phyloP scores from a whole-genome alignment of 768 basidiomycete genomes.

The Lactarius evosmus region DNA sequence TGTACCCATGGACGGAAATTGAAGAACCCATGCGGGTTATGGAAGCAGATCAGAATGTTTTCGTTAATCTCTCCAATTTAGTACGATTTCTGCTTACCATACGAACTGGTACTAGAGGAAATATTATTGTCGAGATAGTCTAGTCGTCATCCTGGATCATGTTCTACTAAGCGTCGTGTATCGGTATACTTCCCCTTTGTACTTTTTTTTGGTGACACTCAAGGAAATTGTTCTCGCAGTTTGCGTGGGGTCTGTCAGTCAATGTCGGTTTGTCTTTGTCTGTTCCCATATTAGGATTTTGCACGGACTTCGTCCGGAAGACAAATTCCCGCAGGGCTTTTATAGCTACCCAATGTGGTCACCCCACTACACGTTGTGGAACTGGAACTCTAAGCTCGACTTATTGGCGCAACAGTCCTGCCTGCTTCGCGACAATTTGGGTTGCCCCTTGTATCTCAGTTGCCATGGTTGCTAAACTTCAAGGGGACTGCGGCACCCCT shows the following conservation, averaged over 20 bases:
- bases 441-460: neutral
- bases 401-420: neutral
- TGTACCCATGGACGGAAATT: constrained; percentile 78
- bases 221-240: neutral
- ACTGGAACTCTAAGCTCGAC: neutral
- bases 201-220: neutral
- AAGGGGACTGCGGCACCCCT: neutral
- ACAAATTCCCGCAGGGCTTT: neutral
- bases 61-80: constrained; percentile 27
- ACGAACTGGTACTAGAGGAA: constrained; percentile 23
- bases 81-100: neutral
- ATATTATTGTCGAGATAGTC: constrained; percentile 32
- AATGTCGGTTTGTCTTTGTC: neutral
- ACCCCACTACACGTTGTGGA: neutral
- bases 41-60: constrained; percentile 65
- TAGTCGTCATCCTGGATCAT: neutral
- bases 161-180: neutral
- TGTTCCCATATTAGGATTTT: constrained; percentile 1
- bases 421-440: constrained; percentile 7
- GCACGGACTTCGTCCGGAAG: neutral
- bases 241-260: neutral
- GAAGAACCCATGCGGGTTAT: constrained; percentile 81
- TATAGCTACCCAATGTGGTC: neutral
- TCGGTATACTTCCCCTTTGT: too few relatives aligned
- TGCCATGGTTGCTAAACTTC: neutral